These are phyloP conservation scores for Phaeophleospora eucalypticola DNA, from an alignment of 2,329 filamentous ascomycete genomes.

Conservation along the genomic window DNA sequence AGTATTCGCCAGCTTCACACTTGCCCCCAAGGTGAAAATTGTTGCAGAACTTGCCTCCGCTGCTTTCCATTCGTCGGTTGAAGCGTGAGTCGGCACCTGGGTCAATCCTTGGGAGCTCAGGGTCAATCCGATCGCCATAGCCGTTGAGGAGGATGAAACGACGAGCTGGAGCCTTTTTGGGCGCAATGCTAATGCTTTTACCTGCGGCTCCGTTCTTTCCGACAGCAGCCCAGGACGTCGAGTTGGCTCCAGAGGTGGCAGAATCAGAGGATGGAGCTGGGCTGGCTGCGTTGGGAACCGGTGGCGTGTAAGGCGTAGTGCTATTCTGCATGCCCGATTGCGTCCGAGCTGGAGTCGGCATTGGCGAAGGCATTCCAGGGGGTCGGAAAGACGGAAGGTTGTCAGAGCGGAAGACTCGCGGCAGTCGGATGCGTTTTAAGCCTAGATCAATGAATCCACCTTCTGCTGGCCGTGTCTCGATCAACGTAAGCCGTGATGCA, in stretches of 20 bases:
- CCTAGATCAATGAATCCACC: slow-evolving; percentile 41
- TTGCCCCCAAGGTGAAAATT: slow-evolving; percentile 35
- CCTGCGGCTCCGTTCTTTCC: slow-evolving; percentile 35
- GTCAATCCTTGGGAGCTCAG: slow-evolving; percentile 33
- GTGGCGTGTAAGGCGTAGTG: slow-evolving; percentile 4
- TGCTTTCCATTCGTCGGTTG: slow-evolving; percentile 24
- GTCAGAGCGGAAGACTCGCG: slow-evolving; percentile 40
- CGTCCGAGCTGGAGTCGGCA: slow-evolving; percentile 1
- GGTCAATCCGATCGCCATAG: slow-evolving; percentile 41
- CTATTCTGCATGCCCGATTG: slow-evolving; percentile 4
- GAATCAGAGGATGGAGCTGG: slow-evolving; percentile 21
- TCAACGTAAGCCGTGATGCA: slow-evolving; percentile 40
- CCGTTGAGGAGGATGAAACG: slow-evolving; percentile 41
- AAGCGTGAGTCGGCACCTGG: slow-evolving; percentile 27
- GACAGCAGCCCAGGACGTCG: slow-evolving; percentile 38
- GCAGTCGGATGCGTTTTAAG: slow-evolving; percentile 38
- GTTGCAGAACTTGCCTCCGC: slow-evolving; percentile 36
- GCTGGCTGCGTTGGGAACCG: slow-evolving; percentile 17
- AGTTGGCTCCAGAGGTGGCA: slow-evolving; percentile 15
- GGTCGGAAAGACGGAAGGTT: slow-evolving; percentile 16
- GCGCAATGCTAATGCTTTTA: slow-evolving; percentile 39
- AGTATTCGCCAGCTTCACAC: slow-evolving; percentile 40
- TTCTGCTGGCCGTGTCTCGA: slow-evolving; percentile 42
- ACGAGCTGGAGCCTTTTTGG: slow-evolving; percentile 28
- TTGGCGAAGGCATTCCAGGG: neutral